Base-by-base conservation (phyloP, 106 monocot genomes). In the Dendrobium officinale region DNA sequence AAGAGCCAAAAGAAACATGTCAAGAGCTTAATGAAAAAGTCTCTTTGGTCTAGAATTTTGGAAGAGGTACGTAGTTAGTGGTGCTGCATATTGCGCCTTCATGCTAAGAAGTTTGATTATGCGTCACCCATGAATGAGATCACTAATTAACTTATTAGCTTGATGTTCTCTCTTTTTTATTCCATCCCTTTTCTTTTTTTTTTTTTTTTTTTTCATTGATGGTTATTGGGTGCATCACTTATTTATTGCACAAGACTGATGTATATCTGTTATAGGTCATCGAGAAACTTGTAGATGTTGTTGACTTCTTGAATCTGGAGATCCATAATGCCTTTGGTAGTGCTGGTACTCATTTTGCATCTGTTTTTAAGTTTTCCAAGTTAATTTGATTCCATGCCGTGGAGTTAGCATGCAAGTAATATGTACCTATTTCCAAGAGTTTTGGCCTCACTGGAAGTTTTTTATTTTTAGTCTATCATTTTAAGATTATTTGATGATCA, bases 1-100 rank as follows among this genome's bases (percentile, higher is more conserved):
- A 99, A 95, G 80, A 90, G 89, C 84, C 95, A 99, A 87, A 88
- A 79, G 77, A 96, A 96, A 75, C 91, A 89, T 86, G 95, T 96
- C 77, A 96, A 93, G 79, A 85, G 85, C 66, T 91, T 96, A 43
- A 83, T 90, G 85, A 96, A 93, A 84, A 93, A 85, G 77, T 96
- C 95, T 40, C 91, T 96, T 74, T 96, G 95, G 95, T 91, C 93
- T 44, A 96, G 83, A 80, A 89, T 79, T 81, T 91, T 96, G 83
- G 95, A 96, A 80, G 95, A 96, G 95, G 95, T 96, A 81, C 75
- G 90, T 92, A 77, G 80, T 82, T 78, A 27, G 75, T 79, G 58
- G 68, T 75, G 72, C 75, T 26, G 76, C 45, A 75, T 45, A 7
- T 37, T 76, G 6, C 7, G 13, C n/a, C 49, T 26, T 76, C 42